Base-by-base conservation (phyloP, 352 stramenopile species). In the Globisporangium sylvaticum region DNA sequence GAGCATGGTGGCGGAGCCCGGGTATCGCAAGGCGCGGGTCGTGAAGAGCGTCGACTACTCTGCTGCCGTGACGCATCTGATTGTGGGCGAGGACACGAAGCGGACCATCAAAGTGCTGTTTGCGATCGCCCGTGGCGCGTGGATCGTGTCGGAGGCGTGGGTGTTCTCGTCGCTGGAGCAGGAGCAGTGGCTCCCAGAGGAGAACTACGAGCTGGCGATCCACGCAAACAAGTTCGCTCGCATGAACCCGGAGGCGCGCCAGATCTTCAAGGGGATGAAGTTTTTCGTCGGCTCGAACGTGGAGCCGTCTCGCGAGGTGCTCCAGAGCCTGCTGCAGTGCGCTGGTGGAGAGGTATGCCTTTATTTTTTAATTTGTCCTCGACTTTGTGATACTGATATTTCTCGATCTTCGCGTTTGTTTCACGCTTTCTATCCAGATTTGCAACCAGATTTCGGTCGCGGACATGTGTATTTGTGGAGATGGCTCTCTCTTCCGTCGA, bases 51-150 rank as follows among this genome's bases (percentile, higher is more conserved):
- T 88, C 3, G 87, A 92, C 24, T 91, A 92, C 55, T 72, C 82
- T 5, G 80, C 83, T 25, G 79, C 73, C 12, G 79, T 95, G 29
- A 95, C 87, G 15, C 87, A 95, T 52, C 73, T 95, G 31, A 81
- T 95, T 42, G 82, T 92, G 14, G 83, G 82, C 5, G 74, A 80
- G 48, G 78, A 88, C 22, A 73, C 79, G 24, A 89, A 81, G 74
- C 83, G 87, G 27, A 95, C 87, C 18, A 90, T 95, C 69, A 95
- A 95, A 76, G 83, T 93, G 39, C 67, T 95, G 3, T 95, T 95
- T 57, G 87, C 83, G 22, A 89, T 95, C 59, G 87, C 87, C 14
- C 84, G 82, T 60, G 87, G 87, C 0, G 83, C 84, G 22, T 93
- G 82, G 82, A 91, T 95, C 68, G 76, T 95, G 18, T 89, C 84